Evolutionary conservation across 371 early-diverging fungal species (phyloP).

Genomic region (Rhizopus delemar): DNA sequence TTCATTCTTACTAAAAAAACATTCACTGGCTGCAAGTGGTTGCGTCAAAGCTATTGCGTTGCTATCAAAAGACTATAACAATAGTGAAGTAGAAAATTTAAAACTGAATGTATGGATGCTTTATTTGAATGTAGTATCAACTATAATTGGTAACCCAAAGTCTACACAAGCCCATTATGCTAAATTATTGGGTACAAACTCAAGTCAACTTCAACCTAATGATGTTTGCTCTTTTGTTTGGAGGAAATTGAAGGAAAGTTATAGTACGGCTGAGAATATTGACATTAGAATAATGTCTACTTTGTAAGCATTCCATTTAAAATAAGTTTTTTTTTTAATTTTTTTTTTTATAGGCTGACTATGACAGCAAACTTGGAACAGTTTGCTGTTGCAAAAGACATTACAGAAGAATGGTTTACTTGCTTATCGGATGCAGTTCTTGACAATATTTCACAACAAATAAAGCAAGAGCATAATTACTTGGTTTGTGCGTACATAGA

Average conservation of each 20-base stretch:
- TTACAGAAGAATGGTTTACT: constrained; percentile 42
- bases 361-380: constrained; percentile 33
- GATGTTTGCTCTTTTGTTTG: constrained; percentile 30
- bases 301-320: constrained; percentile 28
- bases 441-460: constrained; percentile 19
- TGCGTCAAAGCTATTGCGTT: constrained; percentile 25
- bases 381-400: constrained; percentile 30
- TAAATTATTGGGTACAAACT: constrained; percentile 17
- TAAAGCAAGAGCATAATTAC: constrained; percentile 13
- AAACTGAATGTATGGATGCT: constrained; percentile 30
- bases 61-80: not conserved
- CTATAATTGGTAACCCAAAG: constrained; percentile 12
- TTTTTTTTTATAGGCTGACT: constrained; percentile 24
- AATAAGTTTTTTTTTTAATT: not conserved
- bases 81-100: constrained; percentile 1
- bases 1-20: constrained; percentile 26
- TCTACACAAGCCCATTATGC: constrained; percentile 1
- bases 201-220: constrained; percentile 6
- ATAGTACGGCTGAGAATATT: constrained; percentile 17
- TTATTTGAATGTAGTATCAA: constrained; percentile 41
- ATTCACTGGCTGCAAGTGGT: constrained; percentile 21
- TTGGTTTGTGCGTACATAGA: constrained; percentile 20
- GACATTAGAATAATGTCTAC: constrained; percentile 36
- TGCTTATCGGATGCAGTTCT: constrained; percentile 29
- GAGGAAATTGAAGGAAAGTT: constrained; percentile 25